phyloP scores from a whole-genome alignment of 371 early-diverging fungal genomes.

The Mortierella polycephala region DNA sequence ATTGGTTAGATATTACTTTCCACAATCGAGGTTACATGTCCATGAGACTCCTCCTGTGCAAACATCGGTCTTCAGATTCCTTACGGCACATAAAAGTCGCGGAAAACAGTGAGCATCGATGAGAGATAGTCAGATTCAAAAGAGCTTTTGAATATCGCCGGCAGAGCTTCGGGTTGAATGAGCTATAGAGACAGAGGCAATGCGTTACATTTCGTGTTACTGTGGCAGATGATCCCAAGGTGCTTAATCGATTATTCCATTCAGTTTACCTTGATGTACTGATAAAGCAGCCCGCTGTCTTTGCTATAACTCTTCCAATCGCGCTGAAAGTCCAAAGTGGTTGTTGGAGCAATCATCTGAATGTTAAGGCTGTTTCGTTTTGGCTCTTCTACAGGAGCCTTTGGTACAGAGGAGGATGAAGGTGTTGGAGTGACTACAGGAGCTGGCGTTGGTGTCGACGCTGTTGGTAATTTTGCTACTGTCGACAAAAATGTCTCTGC shows the following conservation, averaged over 20 bases:
- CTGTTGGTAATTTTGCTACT: background rate
- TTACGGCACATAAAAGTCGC: constrained; percentile 57
- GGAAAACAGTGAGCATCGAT: constrained; percentile 66
- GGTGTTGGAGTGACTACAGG: background rate
- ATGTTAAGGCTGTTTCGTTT: background rate
- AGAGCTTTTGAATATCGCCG: constrained; percentile 73
- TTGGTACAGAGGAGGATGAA: background rate
- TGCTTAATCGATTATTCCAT: background rate
- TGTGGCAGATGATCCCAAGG: background rate
- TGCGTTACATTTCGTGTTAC: background rate
- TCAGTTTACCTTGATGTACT: constrained; percentile 71
- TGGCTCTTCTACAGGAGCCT: background rate
- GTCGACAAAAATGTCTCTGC: background rate
- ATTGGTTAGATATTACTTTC: background rate
- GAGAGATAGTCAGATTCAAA: constrained; percentile 79
- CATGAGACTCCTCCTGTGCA: no score
- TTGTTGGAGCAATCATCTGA: constrained; percentile 57
- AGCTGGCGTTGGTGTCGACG: background rate
- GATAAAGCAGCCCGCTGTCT: constrained; percentile 64
- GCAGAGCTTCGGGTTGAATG: constrained; percentile 64
- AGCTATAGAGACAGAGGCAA: constrained; percentile 32
- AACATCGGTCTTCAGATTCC: background rate
- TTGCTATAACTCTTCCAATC: constrained; percentile 76
- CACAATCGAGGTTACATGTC: background rate
- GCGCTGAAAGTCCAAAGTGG: constrained; percentile 80